Base-by-base conservation (phyloP, 164 flowering plant species). In the Platanus orientalis region DNA sequence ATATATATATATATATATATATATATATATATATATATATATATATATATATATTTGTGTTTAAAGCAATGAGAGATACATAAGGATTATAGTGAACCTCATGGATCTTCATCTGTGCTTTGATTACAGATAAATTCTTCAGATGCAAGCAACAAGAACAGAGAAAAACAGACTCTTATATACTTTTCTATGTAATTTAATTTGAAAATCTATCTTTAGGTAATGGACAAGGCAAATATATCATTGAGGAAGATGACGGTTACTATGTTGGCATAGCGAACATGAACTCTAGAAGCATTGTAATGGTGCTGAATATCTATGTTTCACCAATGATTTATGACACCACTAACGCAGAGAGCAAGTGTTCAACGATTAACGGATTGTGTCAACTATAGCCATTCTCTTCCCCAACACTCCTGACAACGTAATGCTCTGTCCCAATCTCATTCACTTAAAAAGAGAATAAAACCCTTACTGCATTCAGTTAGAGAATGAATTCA, bases 171-270 rank as follows among this genome's bases (percentile, higher is more conserved):
- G 36, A 32, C 9, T 32, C 36, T 9, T 32, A 4, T 32, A 4
- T 9, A 32, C 36, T 32, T 32, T 32, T 32, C 4, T 4, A 32
- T 25, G 9, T 24, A 39, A 28, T 17, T 58, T 24, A 32, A 61
- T 32, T 53, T 17, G 4, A 4, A 39, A 19, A 10, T 40, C 14
- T 55, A 4, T 30, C n/a, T 29, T 34, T 71, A 79, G 84, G 78
- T 55, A 75, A 44, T 54, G 71, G 71, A 68, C 76, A 71, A 58
- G 74, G 70, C 5, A 79, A 78, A 53, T 84, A 77, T 67, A 21
- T 25, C 1, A 72, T 84, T 6, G 67, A 71, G 54, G 88, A 80
- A 61, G 81, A 81, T 25, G 75, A 84, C 57, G 78, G 60, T 63
- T 83, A 84, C 80, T 70, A 63, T 40, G 36, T 83, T 39, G 68